phyloP scores from a whole-genome alignment of 495 filamentous ascomycete species.

The Daldinia concentrica region DNA sequence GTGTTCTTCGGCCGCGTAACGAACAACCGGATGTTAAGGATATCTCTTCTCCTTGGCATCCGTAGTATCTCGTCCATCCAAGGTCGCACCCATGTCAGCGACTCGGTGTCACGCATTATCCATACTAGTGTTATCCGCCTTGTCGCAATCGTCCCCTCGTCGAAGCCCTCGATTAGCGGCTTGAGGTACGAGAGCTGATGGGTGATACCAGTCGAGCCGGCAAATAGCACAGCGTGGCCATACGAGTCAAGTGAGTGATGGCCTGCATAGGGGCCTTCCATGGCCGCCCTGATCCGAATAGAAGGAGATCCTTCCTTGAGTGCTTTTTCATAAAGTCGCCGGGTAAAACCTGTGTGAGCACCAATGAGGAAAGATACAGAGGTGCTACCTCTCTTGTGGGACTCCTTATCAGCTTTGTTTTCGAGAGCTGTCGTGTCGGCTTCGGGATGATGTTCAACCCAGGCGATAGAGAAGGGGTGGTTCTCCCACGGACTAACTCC shows the following conservation, averaged over 20 bases:
- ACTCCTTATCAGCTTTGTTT: slow-evolving; percentile 22
- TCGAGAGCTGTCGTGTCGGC: slow-evolving; percentile 32
- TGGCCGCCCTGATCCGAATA: slow-evolving; percentile 56
- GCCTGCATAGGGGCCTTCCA: slow-evolving; percentile 90
- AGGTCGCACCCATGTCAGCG: slow-evolving; percentile 90
- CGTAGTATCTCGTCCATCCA: slow-evolving; percentile 90
- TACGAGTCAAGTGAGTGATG: slow-evolving; percentile 87
- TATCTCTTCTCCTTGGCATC: slow-evolving; percentile 78
- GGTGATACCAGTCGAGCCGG: slow-evolving; percentile 92
- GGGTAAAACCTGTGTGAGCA: slow-evolving; percentile 87
- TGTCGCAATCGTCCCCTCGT: slow-evolving; percentile 77
- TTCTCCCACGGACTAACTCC: slow-evolving; percentile 80
- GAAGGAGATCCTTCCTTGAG: slow-evolving; percentile 19
- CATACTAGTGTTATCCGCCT: slow-evolving; percentile 85
- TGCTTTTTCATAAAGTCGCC: slow-evolving; percentile 72
- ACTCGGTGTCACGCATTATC: slow-evolving; percentile 87
- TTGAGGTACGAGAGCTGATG: slow-evolving; percentile 91
- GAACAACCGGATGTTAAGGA: slow-evolving; percentile 86
- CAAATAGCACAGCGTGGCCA: slow-evolving; percentile 88
- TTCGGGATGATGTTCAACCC: slow-evolving; percentile 65
- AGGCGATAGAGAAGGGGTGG: slow-evolving; percentile 94
- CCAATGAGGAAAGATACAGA: slow-evolving; percentile 82
- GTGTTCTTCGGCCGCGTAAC: slow-evolving; percentile 81
- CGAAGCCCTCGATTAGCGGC: slow-evolving; percentile 77
- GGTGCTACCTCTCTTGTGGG: slow-evolving; percentile 51